phyloP scores from a whole-genome alignment of 768 basidiomycete species.

The Lentinus brumalis region DNA sequence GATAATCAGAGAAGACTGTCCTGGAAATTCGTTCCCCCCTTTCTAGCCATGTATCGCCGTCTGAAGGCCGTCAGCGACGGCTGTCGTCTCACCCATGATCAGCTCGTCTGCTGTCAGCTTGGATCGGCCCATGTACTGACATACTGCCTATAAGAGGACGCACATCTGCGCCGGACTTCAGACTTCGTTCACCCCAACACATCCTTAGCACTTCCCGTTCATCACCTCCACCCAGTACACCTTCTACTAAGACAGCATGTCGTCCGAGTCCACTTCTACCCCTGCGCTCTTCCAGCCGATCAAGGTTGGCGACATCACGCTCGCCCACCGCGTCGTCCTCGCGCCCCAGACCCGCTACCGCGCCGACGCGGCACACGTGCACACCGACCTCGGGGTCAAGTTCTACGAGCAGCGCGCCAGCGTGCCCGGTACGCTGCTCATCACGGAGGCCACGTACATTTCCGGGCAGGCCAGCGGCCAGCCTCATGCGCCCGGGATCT shows the following conservation, averaged over 20 bases:
- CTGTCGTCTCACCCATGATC: too few relatives aligned
- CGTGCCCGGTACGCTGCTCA: constrained; percentile 52
- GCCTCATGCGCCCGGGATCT: constrained; percentile 61
- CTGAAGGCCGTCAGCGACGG: too few relatives aligned
- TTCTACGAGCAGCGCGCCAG: constrained; percentile 53
- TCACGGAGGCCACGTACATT: constrained; percentile 61
- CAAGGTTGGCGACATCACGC: constrained; percentile 42
- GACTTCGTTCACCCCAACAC: too few relatives aligned
- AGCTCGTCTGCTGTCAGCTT: too few relatives aligned
- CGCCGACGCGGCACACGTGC: constrained; percentile 40
- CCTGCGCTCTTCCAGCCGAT: constrained; percentile 49
- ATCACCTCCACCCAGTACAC: too few relatives aligned
- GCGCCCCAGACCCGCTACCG: constrained; percentile 54
- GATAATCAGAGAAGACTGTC: too few relatives aligned
- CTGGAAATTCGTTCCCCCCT: too few relatives aligned
- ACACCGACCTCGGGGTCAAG: constrained; percentile 38
- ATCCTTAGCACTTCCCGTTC: too few relatives aligned
- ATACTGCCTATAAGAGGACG: too few relatives aligned
- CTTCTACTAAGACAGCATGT: not conserved
- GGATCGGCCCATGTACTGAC: too few relatives aligned
- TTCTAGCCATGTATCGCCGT: too few relatives aligned
- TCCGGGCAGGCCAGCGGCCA: constrained; percentile 51
- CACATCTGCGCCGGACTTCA: too few relatives aligned
- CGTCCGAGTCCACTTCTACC: not conserved
- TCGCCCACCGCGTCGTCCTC: constrained; percentile 54